Conservation (phyloP, 2,329 filamentous ascomycete species). For the Phoma sp. region DNA sequence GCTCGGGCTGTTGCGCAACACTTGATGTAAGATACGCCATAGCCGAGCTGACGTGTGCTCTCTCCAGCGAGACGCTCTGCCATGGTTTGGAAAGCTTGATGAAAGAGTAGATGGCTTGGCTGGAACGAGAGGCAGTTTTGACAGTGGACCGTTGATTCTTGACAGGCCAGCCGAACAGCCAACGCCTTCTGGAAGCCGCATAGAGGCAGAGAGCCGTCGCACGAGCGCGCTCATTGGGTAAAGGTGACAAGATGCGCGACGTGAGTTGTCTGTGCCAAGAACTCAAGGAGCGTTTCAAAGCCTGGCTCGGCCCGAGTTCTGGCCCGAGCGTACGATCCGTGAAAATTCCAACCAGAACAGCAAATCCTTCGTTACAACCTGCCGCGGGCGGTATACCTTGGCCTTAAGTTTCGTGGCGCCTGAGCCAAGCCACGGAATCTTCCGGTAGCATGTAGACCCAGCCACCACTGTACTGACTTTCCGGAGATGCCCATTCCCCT, state of each 20-base stretch:
- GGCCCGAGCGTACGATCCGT: not conserved
- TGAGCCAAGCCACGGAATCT: too few relatives aligned
- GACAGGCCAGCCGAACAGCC: slow-evolving; percentile 9
- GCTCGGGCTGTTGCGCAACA: not conserved
- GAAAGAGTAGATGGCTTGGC: slow-evolving; percentile 17
- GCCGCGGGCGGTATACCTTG: too few relatives aligned
- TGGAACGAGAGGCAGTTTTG: slow-evolving; percentile 22
- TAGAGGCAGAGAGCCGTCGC: not conserved
- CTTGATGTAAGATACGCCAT: not conserved
- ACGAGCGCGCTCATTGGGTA: not conserved
- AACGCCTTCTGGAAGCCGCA: not conserved
- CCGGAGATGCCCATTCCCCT: too few relatives aligned
- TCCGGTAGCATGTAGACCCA: too few relatives aligned
- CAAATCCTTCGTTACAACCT: not conserved
- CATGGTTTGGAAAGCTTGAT: slow-evolving; percentile 2
- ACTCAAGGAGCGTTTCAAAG: not conserved
- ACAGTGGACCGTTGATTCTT: slow-evolving; percentile 15
- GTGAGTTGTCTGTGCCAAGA: not conserved
- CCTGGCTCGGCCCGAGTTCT: not conserved
- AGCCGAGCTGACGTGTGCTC: slow-evolving; percentile 3
- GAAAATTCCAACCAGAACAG: not conserved
- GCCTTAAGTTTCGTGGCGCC: too few relatives aligned
- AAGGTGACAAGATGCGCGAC: not conserved
- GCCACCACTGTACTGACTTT: too few relatives aligned
- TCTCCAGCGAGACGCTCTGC: slow-evolving; percentile 3